Percentiles rank a stretch among this genome's conserved stretches.
Evolutionary conservation across 768 basidiomycete genomes (phyloP).

Genomic region (Naganishia friedmannii): DNA sequence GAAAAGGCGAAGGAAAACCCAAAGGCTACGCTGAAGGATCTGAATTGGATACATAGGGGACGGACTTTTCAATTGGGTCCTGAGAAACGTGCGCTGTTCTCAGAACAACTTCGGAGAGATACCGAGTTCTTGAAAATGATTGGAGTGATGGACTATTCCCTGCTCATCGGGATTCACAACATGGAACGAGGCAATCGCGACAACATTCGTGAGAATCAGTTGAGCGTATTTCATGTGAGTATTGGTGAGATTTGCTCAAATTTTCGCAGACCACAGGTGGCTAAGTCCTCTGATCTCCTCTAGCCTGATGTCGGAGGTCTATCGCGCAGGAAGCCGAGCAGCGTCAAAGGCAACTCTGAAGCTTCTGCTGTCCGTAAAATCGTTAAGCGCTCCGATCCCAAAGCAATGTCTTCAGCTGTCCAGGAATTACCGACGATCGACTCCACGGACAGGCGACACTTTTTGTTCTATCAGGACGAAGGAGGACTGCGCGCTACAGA

Average conservation of each 20-base stretch:
- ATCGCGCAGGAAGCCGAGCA: constrained; percentile 63
- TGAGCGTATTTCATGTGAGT: constrained; percentile 81
- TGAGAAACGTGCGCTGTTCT: constrained; percentile 84
- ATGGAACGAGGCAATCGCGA: constrained; percentile 87
- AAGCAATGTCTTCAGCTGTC: constrained; percentile 64
- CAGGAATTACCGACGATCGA: constrained; percentile 60
- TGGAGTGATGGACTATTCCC: constrained; percentile 92
- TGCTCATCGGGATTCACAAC: constrained; percentile 90
- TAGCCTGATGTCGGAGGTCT: constrained; percentile 67
- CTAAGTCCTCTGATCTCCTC: constrained; percentile 8
- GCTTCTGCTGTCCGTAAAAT: constrained; percentile 81
- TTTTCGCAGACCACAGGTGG: not conserved
- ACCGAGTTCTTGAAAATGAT: constrained; percentile 77
- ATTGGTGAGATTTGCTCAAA: not conserved
- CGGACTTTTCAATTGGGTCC: constrained; percentile 86
- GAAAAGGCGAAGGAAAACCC: constrained; percentile 74
- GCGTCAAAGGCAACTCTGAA: constrained; percentile 64
- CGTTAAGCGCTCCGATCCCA: constrained; percentile 76
- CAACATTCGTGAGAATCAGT: constrained; percentile 81
- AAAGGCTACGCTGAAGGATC: constrained; percentile 85
- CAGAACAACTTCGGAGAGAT: constrained; percentile 86
- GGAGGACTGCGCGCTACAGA: constrained; percentile 87
- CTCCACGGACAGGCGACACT: constrained; percentile 65
- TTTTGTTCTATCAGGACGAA: constrained; percentile 95
- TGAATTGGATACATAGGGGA: constrained; percentile 87